phyloP scores from a whole-genome alignment of 2,329 filamentous ascomycete genomes.

The Beauveria brongniartii region DNA sequence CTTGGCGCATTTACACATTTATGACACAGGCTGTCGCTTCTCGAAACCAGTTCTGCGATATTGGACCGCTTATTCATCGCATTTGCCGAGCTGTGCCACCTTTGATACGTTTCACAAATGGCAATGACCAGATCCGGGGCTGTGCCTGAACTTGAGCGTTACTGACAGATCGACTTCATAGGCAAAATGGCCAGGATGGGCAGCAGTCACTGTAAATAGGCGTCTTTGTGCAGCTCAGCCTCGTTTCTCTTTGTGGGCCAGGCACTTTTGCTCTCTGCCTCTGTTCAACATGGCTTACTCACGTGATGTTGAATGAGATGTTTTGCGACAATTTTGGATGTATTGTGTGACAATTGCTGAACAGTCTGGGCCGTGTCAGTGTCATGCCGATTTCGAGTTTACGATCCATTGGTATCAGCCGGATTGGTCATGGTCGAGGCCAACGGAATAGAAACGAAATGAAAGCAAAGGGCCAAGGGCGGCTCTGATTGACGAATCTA shows the following conservation, averaged over 20 bases:
- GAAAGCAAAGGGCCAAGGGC: too few relatives aligned
- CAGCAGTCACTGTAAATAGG: not conserved
- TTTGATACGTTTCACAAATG: not conserved
- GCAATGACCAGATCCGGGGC: not conserved
- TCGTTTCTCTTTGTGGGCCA: not conserved
- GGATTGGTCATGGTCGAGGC: too few relatives aligned
- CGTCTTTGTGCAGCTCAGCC: not conserved
- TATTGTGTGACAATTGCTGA: too few relatives aligned
- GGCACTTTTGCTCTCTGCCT: not conserved
- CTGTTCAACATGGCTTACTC: not conserved
- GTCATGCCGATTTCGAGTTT: too few relatives aligned
- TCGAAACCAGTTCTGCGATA: not conserved
- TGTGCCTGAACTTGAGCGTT: not conserved
- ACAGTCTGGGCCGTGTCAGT: too few relatives aligned
- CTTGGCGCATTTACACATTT: not conserved
- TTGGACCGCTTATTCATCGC: too few relatives aligned
- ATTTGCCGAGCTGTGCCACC: not conserved
- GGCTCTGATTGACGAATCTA: too few relatives aligned
- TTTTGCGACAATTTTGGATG: not conserved
- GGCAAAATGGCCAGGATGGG: too few relatives aligned
- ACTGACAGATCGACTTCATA: not conserved
- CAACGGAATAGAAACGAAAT: too few relatives aligned
- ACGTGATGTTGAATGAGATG: not conserved
- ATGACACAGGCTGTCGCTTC: not conserved
- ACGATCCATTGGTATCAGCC: too few relatives aligned